phyloP scores from a whole-genome alignment of 2,329 filamentous ascomycete species.

The Sporothrix pallida region DNA sequence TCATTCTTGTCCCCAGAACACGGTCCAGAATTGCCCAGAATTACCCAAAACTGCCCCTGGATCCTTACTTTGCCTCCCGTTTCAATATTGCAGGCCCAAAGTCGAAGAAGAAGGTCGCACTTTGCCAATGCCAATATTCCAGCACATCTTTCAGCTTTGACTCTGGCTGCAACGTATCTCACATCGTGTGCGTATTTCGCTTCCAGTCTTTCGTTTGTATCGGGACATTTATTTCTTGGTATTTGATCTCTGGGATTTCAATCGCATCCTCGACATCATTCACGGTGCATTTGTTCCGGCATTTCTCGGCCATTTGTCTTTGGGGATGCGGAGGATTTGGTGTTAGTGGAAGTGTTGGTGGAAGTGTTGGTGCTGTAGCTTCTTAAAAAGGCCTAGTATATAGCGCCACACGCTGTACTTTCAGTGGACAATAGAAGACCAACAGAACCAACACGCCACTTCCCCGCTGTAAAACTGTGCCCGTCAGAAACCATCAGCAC shows the following conservation, averaged over 20 bases:
- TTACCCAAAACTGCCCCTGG: neutral
- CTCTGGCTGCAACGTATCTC: neutral
- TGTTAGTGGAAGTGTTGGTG: too few relatives aligned
- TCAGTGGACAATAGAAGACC: too few relatives aligned
- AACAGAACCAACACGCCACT: too few relatives aligned
- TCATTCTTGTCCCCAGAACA: neutral
- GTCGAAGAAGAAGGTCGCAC: neutral
- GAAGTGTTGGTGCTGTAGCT: too few relatives aligned
- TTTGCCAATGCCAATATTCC: neutral
- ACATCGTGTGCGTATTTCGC: neutral
- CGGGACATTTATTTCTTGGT: neutral
- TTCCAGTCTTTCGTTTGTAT: neutral
- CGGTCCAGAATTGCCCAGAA: neutral
- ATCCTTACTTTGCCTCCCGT: slow-evolving; percentile 1
- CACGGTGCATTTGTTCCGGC: too few relatives aligned
- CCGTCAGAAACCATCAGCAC: neutral
- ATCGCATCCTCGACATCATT: too few relatives aligned
- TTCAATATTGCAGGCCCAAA: neutral
- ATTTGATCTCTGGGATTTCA: neutral
- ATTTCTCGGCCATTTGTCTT: too few relatives aligned
- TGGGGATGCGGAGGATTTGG: too few relatives aligned
- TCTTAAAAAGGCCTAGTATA: too few relatives aligned
- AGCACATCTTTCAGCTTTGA: neutral
- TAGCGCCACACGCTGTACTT: too few relatives aligned
- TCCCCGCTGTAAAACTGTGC: too few relatives aligned